phyloP scores from a whole-genome alignment of 2,329 filamentous ascomycete species.

The Colletotrichum sp. region DNA sequence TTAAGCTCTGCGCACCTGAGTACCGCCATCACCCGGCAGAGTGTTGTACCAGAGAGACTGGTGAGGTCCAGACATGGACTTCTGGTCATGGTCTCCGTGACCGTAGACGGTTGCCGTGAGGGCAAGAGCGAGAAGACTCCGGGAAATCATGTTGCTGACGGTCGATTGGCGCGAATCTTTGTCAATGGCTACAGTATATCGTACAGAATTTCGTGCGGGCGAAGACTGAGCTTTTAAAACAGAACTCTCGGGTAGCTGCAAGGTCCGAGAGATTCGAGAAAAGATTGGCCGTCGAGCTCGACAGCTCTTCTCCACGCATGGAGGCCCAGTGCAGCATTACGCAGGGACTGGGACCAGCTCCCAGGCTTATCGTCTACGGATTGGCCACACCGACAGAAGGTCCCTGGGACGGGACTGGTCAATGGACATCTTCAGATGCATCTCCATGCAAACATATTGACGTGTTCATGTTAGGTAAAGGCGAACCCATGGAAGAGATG shows the following conservation, averaged over 20 bases:
- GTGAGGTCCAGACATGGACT: constrained; percentile 70
- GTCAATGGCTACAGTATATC: background rate
- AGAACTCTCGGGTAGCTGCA: constrained; percentile 1
- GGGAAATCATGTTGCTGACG: constrained; percentile 30
- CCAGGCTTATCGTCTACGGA: constrained; percentile 12
- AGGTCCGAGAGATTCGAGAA: background rate
- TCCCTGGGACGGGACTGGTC: constrained; percentile 2
- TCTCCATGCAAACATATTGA: background rate
- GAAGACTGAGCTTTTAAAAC: constrained; percentile 7
- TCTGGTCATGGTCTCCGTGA: constrained; percentile 67
- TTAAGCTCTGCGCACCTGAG: constrained; percentile 61
- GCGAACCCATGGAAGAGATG: constrained; percentile 4
- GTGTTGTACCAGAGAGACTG: constrained; percentile 83
- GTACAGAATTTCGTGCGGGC: background rate
- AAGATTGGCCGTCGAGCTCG: constrained; percentile 2
- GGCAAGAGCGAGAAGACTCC: constrained; percentile 38
- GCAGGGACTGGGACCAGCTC: constrained; percentile 2
- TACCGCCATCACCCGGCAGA: constrained; percentile 83
- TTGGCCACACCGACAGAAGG: background rate
- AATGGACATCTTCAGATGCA: constrained; percentile 4
- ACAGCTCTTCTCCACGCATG: constrained; percentile 12
- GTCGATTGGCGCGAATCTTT: background rate
- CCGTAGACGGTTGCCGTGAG: constrained; percentile 58
- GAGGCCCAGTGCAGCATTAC: background rate
- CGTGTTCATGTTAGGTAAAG: constrained; percentile 23